Percentiles rank a stretch among this genome's conserved stretches.
These are phyloP conservation scores for Drosera capensis DNA, from an alignment of 148 eudicot species.

Conservation along the genomic window DNA sequence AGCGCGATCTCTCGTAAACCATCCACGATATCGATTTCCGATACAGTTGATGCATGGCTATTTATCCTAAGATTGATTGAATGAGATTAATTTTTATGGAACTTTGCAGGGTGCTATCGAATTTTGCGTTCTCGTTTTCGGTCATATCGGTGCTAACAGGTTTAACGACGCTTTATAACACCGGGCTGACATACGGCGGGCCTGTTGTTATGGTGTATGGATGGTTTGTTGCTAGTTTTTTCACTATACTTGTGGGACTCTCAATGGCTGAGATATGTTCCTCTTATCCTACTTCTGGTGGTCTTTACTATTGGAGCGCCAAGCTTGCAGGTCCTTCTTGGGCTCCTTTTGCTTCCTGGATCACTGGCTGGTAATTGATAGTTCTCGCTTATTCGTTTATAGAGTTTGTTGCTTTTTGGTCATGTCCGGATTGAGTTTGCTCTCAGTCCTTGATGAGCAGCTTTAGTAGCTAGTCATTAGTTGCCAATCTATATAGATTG, in stretches of 20 bases:
- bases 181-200: slow-evolving; percentile 59
- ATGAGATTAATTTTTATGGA: slow-evolving; percentile 4
- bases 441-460: no score
- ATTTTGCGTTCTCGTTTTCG: slow-evolving; percentile 76
- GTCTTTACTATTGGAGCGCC: slow-evolving; percentile 92
- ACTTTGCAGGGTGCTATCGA: slow-evolving; percentile 53
- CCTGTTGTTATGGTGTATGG: slow-evolving; percentile 66
- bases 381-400: no score
- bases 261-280: slow-evolving; percentile 96
- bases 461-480: no score
- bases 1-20: slow-evolving; percentile 79
- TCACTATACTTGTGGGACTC: slow-evolving; percentile 69
- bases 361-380: slow-evolving; percentile 72
- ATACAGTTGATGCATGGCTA: no score
- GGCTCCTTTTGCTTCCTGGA: slow-evolving; percentile 94
- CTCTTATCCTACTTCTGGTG: slow-evolving; percentile 85
- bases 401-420: no score
- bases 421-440: no score
- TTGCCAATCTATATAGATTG: no score
- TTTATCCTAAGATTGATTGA: no score
- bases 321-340: slow-evolving; percentile 75
- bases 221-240: slow-evolving; percentile 63
- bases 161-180: slow-evolving; percentile 56
- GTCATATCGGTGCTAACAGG: slow-evolving; percentile 82
- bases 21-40: no score